Percentiles rank a stretch among this genome's conserved stretches.
These are phyloP conservation scores for Xylaria longipes DNA, from an alignment of 495 filamentous ascomycete species.

Conservation along the genomic window DNA sequence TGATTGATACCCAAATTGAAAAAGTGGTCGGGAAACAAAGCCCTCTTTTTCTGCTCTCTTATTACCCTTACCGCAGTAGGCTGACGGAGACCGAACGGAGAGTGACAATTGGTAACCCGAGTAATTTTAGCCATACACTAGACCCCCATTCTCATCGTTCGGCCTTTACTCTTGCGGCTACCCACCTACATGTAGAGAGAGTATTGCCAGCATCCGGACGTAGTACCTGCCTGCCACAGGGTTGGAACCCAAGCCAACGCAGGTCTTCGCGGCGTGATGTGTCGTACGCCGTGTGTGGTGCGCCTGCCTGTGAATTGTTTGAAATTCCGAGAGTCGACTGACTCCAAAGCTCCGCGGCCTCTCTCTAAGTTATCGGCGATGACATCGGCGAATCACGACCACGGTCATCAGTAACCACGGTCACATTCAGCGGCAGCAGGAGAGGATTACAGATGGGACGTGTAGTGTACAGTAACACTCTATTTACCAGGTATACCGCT, in stretches of 20 bases:
- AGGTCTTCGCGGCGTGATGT: neutral
- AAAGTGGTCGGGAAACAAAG: constrained; percentile 10
- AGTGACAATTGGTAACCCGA: neutral
- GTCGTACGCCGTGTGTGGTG: neutral
- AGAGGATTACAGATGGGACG: neutral
- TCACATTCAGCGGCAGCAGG: neutral
- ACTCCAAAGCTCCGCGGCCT: neutral
- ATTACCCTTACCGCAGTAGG: neutral
- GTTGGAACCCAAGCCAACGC: neutral
- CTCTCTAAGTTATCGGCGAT: neutral
- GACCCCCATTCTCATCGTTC: neutral
- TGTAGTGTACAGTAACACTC: neutral
- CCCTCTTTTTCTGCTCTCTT: neutral
- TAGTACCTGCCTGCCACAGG: neutral
- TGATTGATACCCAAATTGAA: neutral
- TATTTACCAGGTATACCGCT: neutral
- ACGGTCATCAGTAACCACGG: neutral
- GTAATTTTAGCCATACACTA: neutral
- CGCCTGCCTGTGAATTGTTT: neutral
- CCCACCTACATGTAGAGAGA: neutral
- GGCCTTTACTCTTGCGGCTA: constrained; percentile 6
- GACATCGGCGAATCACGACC: neutral
- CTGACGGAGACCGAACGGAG: neutral
- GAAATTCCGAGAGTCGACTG: neutral
- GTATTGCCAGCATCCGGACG: neutral